These are phyloP conservation scores for Bretziella fagacearum DNA, from an alignment of 2,329 filamentous ascomycete species.

Conservation along the genomic window DNA sequence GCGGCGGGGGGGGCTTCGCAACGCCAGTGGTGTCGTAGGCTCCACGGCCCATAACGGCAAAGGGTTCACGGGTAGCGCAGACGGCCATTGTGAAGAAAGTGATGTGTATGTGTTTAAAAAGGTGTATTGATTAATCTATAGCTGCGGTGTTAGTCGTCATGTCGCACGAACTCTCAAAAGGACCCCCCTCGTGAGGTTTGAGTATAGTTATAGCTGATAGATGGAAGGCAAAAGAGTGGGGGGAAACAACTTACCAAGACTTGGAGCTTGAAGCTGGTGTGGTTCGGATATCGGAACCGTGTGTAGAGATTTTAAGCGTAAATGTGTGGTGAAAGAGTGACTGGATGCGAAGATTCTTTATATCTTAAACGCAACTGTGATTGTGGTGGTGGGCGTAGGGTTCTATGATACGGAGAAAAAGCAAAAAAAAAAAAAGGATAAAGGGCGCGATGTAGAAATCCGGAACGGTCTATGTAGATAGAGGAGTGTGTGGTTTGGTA, in stretches of 20 bases:
- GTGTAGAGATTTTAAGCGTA: neutral
- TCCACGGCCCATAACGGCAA: conserved; percentile 32
- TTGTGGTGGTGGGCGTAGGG: too few species aligned
- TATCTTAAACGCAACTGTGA: too few species aligned
- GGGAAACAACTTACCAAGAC: too few species aligned
- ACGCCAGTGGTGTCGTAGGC: conserved; percentile 36
- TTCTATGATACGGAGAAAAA: neutral
- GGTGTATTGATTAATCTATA: too few species aligned
- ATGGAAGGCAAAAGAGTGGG: too few species aligned
- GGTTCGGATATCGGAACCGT: neutral
- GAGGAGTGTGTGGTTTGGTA: neutral
- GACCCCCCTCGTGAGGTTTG: too few species aligned
- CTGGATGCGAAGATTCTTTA: neutral
- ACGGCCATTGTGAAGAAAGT: conserved; percentile 23
- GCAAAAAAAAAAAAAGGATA: neutral
- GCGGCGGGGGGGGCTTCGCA: conserved; percentile 29
- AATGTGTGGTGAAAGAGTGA: neutral
- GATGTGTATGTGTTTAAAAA: neutral
- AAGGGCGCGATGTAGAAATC: neutral
- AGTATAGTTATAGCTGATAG: too few species aligned
- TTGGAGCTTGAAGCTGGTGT: conserved; percentile 5
- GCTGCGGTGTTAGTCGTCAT: too few species aligned
- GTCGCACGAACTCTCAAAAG: too few species aligned
- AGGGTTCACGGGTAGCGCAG: conserved; percentile 20
- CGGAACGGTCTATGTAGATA: neutral